Base-by-base conservation (phyloP, 768 basidiomycete genomes). In the Macrolepiota dolichaula region DNA sequence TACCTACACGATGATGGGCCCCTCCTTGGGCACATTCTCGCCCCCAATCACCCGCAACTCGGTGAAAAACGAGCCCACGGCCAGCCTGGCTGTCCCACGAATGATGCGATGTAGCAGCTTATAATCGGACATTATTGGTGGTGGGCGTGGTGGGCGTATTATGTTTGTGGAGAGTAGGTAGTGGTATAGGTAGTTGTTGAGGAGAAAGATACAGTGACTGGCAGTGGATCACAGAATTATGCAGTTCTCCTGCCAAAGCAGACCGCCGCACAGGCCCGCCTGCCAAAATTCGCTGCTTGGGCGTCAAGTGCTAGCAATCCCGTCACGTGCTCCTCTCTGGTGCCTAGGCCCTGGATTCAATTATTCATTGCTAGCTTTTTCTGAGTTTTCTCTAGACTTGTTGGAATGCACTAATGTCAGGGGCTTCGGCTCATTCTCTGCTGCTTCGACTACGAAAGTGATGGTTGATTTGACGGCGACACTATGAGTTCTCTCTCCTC, bases 1-100 rank as follows among this genome's bases (percentile, higher is more conserved):
- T 19, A 85, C 89, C 72, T 77, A 96, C 93, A 96, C 88, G 66
- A 98, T 91, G 66, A 97, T 86, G n/a, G 95, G 94, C 0, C 94
- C 95, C 63, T 89, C 81, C 68, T 71, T 74, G 2, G 96, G 95
- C 13, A 98, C 92, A 71, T 96, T 89, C 73, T 96, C 94, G 44
- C 82, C 86, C 52, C 92, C 94, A 63, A 96, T 83, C 61, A 97
- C 85, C 68, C 86, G 88, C 51, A 97, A 83, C 72, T 94, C 89
- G 0, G 85, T 85, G 80, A 96, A 98, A 80, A 98, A 98, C 4
- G 91, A 89, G 71, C 84, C 80, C 11, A 93, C 82, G 1, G 93
- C 89, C 74, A 86, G 84, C 35, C 81, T 76, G 24, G 95, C 89
- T 52, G 95, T 74, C 49, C 76, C 76, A 57, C 91, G 85, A 62